Evolutionary conservation across 1,284 basidiomycete species (phyloP), one percentile per base, ranked within the genome.

Genomic region (Leccinum idahoense): DNA sequence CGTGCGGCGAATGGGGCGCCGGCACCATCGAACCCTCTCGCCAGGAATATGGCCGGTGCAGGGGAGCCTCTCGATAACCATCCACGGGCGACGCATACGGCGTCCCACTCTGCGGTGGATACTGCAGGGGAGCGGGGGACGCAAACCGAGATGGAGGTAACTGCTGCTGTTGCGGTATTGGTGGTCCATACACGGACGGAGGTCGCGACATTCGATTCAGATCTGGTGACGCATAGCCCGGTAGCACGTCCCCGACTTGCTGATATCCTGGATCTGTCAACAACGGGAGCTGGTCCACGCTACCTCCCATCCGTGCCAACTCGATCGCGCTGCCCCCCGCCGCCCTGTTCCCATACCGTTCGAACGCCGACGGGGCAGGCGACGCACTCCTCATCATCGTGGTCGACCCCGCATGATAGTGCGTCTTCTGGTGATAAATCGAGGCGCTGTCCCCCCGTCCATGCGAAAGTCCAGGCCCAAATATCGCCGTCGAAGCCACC

Each of bases 401-500:
- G n/a, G 64, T 61, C 49, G 73, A 74, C 3, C 64, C 65, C n/a
- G 78, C 72, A 63, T 82, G 80, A 62, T 76, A 79, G 46, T 76
- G 78, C n/a, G 76, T 77, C 66, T 80, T 81, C 54, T 74, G 71
- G 26, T 78, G 77, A 41, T 80, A 76, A 10, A 79, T 65, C 1
- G 81, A 79, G 1, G 80, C 75, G n/a, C 66, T 75, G 26, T 74
- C 75, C 7, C 57, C 64, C 3, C 63, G 71, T 39, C 74, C 74
- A 63, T 80, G 78, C 14, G 49, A 51, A 51, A 51, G 49, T 51
- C 74, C 74, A 64, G 80, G 77, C 14, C 75, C 78, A 61, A 89
- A 77, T 49, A 87, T 69, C 39, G 78, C 81, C 4, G 83, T 80
- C 7, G 90, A 87, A 8, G 86, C 79, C 60, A 91, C 79, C 0